A percentile compares a stretch with the other conserved stretches of the same genome.
Evolutionary conservation across 805 yeast species (phyloP).

Genomic region (Zygosaccharomyces siamensis): DNA sequence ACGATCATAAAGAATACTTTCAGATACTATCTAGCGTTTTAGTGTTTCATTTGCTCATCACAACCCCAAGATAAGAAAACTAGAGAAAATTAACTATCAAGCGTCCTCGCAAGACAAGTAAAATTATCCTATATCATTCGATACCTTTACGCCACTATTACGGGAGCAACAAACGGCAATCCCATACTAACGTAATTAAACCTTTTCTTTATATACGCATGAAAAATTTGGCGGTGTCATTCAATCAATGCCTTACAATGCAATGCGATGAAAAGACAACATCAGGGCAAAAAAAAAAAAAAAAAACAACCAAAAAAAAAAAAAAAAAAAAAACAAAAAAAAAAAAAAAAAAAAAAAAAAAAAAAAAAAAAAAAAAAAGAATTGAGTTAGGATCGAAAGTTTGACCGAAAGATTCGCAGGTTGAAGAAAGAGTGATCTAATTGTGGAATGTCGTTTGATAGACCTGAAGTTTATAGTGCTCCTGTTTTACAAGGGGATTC

Average conservation of each 20-base stretch:
- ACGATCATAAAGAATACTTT: slow-evolving; percentile 30
- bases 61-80: slow-evolving; percentile 4
- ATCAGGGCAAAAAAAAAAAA: neutral
- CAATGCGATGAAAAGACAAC: neutral
- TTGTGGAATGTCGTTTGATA: slow-evolving; percentile 59
- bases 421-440: neutral
- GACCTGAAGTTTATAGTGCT: slow-evolving; percentile 68
- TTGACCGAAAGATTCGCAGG: neutral
- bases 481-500: slow-evolving; percentile 84
- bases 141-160: too few relatives aligned
- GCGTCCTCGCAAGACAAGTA: neutral
- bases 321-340: neutral
- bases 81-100: neutral
- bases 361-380: neutral
- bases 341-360: neutral
- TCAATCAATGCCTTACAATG: neutral
- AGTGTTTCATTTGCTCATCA: slow-evolving; percentile 33
- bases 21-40: slow-evolving; percentile 37
- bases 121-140: neutral
- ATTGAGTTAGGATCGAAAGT: neutral
- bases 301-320: neutral
- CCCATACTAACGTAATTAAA: neutral
- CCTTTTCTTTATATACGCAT: neutral
- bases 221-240: neutral
- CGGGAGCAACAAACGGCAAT: too few relatives aligned